Conservation (phyloP, 371 early-diverging fungal genomes). For the Mucor circinelloides region DNA sequence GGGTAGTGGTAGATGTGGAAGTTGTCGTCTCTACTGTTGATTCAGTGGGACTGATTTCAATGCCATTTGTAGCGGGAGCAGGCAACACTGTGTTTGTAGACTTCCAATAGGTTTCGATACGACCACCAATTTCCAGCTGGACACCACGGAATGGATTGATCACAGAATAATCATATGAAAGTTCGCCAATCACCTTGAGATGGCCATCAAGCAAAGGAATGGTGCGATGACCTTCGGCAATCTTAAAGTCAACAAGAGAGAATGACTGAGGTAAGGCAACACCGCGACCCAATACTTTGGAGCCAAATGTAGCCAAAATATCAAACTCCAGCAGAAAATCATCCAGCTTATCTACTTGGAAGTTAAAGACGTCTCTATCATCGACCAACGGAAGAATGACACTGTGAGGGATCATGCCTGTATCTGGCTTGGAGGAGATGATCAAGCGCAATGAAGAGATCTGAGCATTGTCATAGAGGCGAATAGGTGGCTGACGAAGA, state of each 20-base stretch:
- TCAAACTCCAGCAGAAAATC: conserved; percentile 87
- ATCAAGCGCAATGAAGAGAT: conserved; percentile 66
- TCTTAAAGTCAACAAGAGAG: conserved; percentile 37
- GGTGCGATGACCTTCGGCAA: conserved; percentile 46
- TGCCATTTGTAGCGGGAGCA: background rate
- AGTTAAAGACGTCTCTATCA: conserved; percentile 76
- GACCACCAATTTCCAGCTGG: conserved; percentile 88
- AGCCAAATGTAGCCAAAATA: conserved; percentile 94
- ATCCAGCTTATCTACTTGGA: conserved; percentile 77
- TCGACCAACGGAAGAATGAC: conserved; percentile 89
- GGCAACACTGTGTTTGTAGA: conserved; percentile 72
- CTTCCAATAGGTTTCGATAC: conserved; percentile 97
- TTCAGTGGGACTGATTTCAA: background rate
- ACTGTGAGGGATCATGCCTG: conserved; percentile 87
- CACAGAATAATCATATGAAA: conserved; percentile 79
- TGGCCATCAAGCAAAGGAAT: conserved; percentile 87
- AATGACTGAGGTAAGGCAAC: conserved; percentile 80
- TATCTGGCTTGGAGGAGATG: conserved; percentile 77
- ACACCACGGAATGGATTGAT: conserved; percentile 89
- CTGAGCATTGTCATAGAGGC: conserved; percentile 66
- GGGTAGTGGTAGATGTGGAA: background rate
- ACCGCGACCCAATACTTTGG: conserved; percentile 88
- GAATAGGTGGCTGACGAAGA: conserved; percentile 62
- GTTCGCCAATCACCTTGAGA: conserved; percentile 87
- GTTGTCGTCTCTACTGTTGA: background rate